Base-by-base conservation (phyloP, 306 rosid genomes). In the Oemleria cerasiformis region DNA sequence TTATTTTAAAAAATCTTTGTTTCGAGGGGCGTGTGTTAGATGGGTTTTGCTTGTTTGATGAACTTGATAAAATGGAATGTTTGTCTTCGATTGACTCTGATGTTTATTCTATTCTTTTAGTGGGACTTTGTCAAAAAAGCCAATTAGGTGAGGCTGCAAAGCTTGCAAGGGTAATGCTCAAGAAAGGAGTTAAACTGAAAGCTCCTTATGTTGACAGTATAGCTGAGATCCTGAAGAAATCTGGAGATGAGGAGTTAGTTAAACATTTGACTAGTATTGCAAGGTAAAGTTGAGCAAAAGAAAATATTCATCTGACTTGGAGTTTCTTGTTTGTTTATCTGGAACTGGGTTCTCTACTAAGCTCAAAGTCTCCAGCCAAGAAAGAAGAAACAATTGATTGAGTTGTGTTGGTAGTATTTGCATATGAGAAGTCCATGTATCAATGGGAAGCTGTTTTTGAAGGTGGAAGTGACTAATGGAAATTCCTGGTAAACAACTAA, bases 1-100 rank as follows among this genome's bases (percentile, higher is more conserved):
- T 88, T 49, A 71, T 93, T 83, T 78, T 93, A 56, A 93, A 77
- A 80, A 85, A 87, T 75, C 68, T 87, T 10, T 84, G 86, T 72
- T 49, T 72, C 73, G 82, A 78, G 77, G 97, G 85, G 4, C 68
- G 75, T 36, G 59, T 84, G 67, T 34, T 86, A 23, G 94, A 87
- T 62, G 92, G 87, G 41, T 91, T 80, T 80, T 80, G 48, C 71
- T 75, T 93, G 78, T 87, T 84, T 75, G 81, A 84, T 65, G 87
- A 85, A 78, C 78, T 91, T 71, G 89, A 83, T 72, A 83, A 82
- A 75, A 65, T 58, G 54, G 86, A 85, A 73, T 84, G 74, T 68
- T 50, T 77, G 40, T 54, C 83, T 50, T 80, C 92, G 51, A 79
- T 93, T 69, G 96, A 91, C 57, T 75, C 89, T 57, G 88, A 86